phyloP scores from a whole-genome alignment of 202 grass and related monocot species.

The Tripidium arundinaceum region DNA sequence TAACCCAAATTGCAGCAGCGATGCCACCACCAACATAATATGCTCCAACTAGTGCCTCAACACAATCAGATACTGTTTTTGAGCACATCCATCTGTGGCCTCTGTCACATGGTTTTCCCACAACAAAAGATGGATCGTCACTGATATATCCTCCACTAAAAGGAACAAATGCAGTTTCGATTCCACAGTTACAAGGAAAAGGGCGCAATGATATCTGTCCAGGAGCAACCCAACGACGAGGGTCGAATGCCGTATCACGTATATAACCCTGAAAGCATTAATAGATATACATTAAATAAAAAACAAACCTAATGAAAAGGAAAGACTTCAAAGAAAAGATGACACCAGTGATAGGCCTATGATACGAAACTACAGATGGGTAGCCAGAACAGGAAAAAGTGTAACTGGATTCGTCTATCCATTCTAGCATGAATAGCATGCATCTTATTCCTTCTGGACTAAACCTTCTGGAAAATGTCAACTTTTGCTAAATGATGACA shows the following conservation, averaged over 20 bases:
- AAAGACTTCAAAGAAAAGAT: not conserved
- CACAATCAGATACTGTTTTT: slow-evolving; percentile 90
- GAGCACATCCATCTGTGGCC: slow-evolving; percentile 97
- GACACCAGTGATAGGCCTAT: not conserved
- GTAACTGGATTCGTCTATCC: not conserved
- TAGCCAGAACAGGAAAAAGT: not conserved
- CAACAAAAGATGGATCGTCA: slow-evolving; percentile 51
- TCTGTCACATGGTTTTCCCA: slow-evolving; percentile 87
- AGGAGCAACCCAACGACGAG: slow-evolving; percentile 83
- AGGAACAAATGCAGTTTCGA: slow-evolving; percentile 48
- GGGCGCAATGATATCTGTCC: slow-evolving; percentile 64
- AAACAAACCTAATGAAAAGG: not conserved
- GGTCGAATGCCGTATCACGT: slow-evolving; percentile 80
- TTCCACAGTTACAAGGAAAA: slow-evolving; percentile 62
- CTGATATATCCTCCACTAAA: slow-evolving; percentile 35
- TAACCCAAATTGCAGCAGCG: slow-evolving; percentile 51
- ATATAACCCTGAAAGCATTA: slow-evolving; percentile 64
- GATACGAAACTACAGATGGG: not conserved
- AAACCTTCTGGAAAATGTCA: not conserved
- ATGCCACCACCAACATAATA: slow-evolving; percentile 85
- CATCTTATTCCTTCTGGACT: not conserved
- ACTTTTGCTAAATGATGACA: not conserved
- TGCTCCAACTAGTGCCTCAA: slow-evolving; percentile 89
- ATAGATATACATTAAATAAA: slow-evolving; percentile 26
- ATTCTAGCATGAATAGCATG: not conserved